These are phyloP conservation scores for Draba incana DNA, from an alignment of 345 rosid species.

Conservation along the genomic window DNA sequence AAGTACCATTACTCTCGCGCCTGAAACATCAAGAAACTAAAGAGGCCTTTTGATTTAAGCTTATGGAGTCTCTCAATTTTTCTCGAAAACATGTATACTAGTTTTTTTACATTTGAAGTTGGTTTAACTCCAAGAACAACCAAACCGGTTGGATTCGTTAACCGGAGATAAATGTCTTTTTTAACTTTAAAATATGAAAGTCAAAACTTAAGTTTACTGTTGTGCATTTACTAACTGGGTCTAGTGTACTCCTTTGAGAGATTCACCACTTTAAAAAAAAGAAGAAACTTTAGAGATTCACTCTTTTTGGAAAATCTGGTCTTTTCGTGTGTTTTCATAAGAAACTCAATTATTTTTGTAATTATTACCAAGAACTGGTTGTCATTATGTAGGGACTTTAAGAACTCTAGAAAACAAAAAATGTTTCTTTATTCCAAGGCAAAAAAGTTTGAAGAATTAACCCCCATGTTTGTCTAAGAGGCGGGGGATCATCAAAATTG, in stretches of 20 bases:
- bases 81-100: no score
- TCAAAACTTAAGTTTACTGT: not conserved
- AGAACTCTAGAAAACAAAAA: not conserved
- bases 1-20: no score
- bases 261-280: no score
- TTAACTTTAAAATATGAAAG: not conserved
- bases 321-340: not conserved
- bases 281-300: conserved; percentile 7
- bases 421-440: conserved; percentile 32
- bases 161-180: not conserved
- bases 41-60: no score
- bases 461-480: conserved; percentile 36
- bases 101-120: no score
- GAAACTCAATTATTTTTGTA: not conserved
- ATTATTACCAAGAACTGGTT: not conserved
- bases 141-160: not conserved
- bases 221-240: not conserved
- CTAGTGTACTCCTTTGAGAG: not conserved
- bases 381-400: conserved; percentile 2
- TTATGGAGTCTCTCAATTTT: no score
- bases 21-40: no score
- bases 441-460: conserved; percentile 11
- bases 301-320: conserved; percentile 2
- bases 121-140: not conserved
- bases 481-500: conserved; percentile 18